A percentile compares a stretch with the other conserved stretches of the same genome.
These are phyloP conservation scores for Acarospora socialis DNA, from an alignment of 2,329 filamentous ascomycete genomes.

Conservation along the genomic window DNA sequence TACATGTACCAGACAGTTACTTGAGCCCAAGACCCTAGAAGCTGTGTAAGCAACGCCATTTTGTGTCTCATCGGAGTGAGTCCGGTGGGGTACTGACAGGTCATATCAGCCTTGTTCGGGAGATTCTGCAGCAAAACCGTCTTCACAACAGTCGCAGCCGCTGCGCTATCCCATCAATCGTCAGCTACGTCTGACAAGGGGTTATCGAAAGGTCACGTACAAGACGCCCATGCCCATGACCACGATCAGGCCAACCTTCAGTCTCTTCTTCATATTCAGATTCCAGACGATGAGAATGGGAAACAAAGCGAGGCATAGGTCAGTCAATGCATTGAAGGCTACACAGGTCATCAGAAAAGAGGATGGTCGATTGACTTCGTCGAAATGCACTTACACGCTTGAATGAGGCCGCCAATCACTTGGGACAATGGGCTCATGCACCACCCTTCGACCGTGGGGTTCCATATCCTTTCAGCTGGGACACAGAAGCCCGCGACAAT, in stretches of 20 bases:
- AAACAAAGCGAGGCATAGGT: conserved; percentile 10
- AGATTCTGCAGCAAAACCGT: conserved; percentile 9
- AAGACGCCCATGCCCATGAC: conserved; percentile 11
- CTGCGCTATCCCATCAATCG: too few species aligned
- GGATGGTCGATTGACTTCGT: too few species aligned
- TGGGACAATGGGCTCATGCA: conserved; percentile 11
- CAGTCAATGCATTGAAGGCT: conserved; percentile 12
- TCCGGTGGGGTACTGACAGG: conserved; percentile 5
- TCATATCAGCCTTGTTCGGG: conserved; percentile 11
- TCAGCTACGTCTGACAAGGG: too few species aligned
- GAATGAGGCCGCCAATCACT: conserved; percentile 7
- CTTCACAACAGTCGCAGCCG: conserved; percentile 8
- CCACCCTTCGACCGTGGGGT: conserved; percentile 5
- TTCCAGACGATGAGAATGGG: conserved; percentile 9
- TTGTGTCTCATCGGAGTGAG: conserved; percentile 1
- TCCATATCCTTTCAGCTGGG: conserved; percentile 10
- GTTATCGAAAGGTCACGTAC: too few species aligned
- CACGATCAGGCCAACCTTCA: conserved; percentile 10
- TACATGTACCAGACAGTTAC: conserved; percentile 13
- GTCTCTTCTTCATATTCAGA: conserved; percentile 5
- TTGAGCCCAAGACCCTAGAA: conserved; percentile 10
- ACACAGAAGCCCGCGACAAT: conserved; percentile 10
- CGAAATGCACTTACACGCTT: too few species aligned
- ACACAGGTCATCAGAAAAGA: too few species aligned
- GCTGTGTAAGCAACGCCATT: too few species aligned